Evolutionary conservation across 2,329 filamentous ascomycete genomes (phyloP).

Genomic region (Trichophyton rubrum): DNA sequence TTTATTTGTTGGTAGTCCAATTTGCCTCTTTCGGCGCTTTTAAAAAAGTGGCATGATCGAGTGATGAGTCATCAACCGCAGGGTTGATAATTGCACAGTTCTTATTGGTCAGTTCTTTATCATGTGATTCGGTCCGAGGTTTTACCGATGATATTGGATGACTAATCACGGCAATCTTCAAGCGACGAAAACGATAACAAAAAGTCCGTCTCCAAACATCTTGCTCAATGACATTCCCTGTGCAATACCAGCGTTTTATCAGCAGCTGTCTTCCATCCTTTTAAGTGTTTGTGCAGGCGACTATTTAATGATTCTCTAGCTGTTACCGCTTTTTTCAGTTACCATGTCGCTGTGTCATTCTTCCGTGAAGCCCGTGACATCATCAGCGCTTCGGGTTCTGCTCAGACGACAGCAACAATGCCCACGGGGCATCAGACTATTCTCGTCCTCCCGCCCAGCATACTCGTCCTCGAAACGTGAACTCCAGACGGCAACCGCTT

Average conservation of each 20-base stretch:
- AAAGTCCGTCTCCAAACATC: not conserved
- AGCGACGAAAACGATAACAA: slow-evolving; percentile 1
- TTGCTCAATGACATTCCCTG: not conserved
- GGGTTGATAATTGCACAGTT: not conserved
- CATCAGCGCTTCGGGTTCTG: slow-evolving; percentile 33
- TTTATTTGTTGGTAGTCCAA: not conserved
- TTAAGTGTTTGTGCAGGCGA: not conserved
- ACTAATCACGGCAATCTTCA: not conserved
- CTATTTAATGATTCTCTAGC: not conserved
- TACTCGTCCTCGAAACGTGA: slow-evolving; percentile 44
- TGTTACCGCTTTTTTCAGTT: slow-evolving; percentile 1
- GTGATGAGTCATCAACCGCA: not conserved
- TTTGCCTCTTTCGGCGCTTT: not conserved
- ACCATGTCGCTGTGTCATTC: slow-evolving; percentile 31
- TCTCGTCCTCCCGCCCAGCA: slow-evolving; percentile 35
- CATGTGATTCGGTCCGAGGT: not conserved
- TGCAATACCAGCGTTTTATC: not conserved
- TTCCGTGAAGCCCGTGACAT: slow-evolving; percentile 34
- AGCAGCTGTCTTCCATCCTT: not conserved
- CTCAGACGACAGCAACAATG: slow-evolving; percentile 21
- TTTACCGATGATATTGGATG: not conserved
- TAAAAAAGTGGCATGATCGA: slow-evolving; percentile 3
- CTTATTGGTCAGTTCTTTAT: not conserved
- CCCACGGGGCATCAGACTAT: slow-evolving; percentile 32
- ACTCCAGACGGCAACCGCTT: slow-evolving; percentile 54